Percentiles rank a stretch among this genome's conserved stretches.
Evolutionary conservation across 495 filamentous ascomycete genomes (phyloP).

Genomic region (Penicillium crystallinum): DNA sequence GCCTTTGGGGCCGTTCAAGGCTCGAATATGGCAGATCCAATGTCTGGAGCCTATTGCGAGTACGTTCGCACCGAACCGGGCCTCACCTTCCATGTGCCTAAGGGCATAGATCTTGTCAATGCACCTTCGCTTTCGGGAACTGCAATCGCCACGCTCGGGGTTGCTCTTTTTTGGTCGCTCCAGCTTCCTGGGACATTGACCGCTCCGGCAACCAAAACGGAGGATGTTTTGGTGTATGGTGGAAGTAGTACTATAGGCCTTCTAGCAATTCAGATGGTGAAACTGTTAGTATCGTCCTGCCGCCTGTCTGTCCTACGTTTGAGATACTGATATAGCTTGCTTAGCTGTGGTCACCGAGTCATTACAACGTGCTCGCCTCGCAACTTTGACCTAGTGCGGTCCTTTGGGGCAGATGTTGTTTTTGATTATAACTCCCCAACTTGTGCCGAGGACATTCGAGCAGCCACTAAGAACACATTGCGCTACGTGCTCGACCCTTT

Average conservation of each 20-base stretch:
- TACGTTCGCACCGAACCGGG: slow-evolving; percentile 22
- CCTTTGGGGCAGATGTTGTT: slow-evolving; percentile 45
- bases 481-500: slow-evolving; percentile 39
- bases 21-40: slow-evolving; percentile 23
- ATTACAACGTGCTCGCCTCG: slow-evolving; percentile 51
- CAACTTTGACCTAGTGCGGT: slow-evolving; percentile 51
- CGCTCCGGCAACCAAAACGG: slow-evolving; percentile 12
- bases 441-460: slow-evolving; percentile 38
- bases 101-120: slow-evolving; percentile 1
- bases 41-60: slow-evolving; percentile 34
- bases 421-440: slow-evolving; percentile 51
- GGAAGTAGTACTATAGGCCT: slow-evolving; percentile 43
- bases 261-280: slow-evolving; percentile 40
- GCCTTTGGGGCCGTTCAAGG: slow-evolving; percentile 35
- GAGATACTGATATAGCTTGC: background rate
- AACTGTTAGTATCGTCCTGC: slow-evolving; percentile 19
- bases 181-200: slow-evolving; percentile 23
- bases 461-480: slow-evolving; percentile 32
- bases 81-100: slow-evolving; percentile 19
- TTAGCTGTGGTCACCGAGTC: slow-evolving; percentile 37
- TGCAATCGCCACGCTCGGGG: slow-evolving; percentile 23
- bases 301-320: background rate
- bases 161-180: slow-evolving; percentile 27
- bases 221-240: slow-evolving; percentile 39
- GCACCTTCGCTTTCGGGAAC: slow-evolving; percentile 18